These are phyloP conservation scores for Chrysanthemum seticuspe DNA, from an alignment of 129 eudicot species.

Conservation along the genomic window DNA sequence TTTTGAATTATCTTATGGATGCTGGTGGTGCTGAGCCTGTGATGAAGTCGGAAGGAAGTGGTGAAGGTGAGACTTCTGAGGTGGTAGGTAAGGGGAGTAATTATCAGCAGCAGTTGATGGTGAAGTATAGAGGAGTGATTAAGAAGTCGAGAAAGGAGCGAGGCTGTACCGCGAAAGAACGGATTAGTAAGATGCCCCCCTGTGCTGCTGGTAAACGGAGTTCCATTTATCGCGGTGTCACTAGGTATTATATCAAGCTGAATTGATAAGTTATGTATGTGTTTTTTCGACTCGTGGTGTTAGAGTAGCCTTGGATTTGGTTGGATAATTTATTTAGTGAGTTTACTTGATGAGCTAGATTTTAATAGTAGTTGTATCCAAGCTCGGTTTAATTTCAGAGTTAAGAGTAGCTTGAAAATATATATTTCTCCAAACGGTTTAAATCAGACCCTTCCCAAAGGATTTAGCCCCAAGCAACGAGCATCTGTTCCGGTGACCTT, in stretches of 20 bases:
- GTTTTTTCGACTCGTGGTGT: too few relatives aligned
- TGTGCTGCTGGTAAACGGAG: constrained; percentile 99
- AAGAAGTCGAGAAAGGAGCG: constrained; percentile 87
- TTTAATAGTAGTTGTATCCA: too few relatives aligned
- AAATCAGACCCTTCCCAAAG: neutral
- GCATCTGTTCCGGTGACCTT: neutral
- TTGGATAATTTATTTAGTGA: too few relatives aligned
- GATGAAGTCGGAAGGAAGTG: constrained; percentile 46
- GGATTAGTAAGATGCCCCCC: constrained; percentile 98
- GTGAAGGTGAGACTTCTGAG: constrained; percentile 30
- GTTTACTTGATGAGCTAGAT: too few relatives aligned
- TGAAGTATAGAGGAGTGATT: constrained; percentile 58
- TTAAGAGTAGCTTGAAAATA: neutral
- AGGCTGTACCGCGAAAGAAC: constrained; percentile 93
- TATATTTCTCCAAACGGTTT: neutral
- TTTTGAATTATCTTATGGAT: constrained; percentile 36
- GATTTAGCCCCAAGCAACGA: neutral
- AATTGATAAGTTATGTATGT: neutral
- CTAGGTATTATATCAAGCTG: constrained; percentile 50
- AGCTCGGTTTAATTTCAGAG: neutral
- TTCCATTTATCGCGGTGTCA: constrained; percentile 96
- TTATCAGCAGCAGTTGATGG: constrained; percentile 44
- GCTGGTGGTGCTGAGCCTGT: constrained; percentile 38
- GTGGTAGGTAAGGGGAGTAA: constrained; percentile 43
- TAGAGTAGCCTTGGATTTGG: too few relatives aligned